Evolutionary conservation across 2,329 filamentous ascomycete genomes (phyloP).

Genomic region (Lasiodiplodia gonubiensis): DNA sequence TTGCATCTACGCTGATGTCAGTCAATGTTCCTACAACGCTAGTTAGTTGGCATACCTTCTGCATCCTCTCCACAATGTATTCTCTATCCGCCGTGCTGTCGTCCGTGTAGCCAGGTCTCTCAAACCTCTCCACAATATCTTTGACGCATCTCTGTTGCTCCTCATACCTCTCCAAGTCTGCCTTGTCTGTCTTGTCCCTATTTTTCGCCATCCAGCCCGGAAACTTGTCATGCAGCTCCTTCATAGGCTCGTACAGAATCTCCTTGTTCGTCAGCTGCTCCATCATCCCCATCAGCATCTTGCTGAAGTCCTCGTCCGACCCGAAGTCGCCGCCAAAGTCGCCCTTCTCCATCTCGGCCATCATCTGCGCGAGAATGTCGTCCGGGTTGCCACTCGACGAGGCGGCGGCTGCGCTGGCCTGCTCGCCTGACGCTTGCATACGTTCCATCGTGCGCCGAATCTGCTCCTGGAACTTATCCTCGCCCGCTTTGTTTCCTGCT

Average conservation of each 20-base stretch:
- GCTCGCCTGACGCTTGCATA: conserved; percentile 87
- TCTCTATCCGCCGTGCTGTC: conserved; percentile 80
- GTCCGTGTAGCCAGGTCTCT: conserved; percentile 80
- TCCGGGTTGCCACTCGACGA: conserved; percentile 67
- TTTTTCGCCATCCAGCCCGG: conserved; percentile 87
- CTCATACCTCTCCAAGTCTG: conserved; percentile 80
- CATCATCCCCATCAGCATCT: conserved; percentile 98
- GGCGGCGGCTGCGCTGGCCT: conserved; percentile 78
- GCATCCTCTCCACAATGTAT: conserved; percentile 97
- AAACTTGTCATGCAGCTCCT: conserved; percentile 92
- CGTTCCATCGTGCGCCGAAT: conserved; percentile 94
- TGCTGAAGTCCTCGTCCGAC: conserved; percentile 84
- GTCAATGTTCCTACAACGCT: background rate
- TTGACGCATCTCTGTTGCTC: conserved; percentile 78
- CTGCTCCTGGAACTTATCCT: conserved; percentile 85
- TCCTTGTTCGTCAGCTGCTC: conserved; percentile 98
- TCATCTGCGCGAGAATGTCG: conserved; percentile 87
- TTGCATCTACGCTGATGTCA: conserved; percentile 78
- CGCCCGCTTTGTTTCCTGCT: conserved; percentile 46
- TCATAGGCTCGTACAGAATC: conserved; percentile 98
- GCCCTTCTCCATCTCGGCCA: conserved; percentile 81
- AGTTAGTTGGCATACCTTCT: conserved; percentile 70
- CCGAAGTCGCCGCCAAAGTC: conserved; percentile 54
- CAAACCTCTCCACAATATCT: conserved; percentile 90
- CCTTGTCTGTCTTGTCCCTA: conserved; percentile 64